These are phyloP conservation scores for Tolypocladium cylindrosporum DNA, from an alignment of 2,329 filamentous ascomycete species.

Conservation along the genomic window DNA sequence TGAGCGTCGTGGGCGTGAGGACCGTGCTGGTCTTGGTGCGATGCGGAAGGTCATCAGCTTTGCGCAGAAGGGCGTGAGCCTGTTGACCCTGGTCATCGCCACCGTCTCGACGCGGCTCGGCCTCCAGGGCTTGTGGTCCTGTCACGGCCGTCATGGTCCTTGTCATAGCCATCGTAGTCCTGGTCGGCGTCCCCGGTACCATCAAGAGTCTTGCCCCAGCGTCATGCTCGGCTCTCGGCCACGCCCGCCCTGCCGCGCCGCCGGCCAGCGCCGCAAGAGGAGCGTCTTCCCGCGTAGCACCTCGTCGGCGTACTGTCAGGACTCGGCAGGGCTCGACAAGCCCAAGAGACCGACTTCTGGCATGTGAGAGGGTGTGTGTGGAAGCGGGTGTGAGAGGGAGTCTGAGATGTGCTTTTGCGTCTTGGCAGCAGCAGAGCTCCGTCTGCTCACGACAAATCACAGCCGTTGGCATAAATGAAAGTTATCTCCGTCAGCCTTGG, in stretches of 20 bases:
- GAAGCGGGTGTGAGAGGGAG: conserved; percentile 1
- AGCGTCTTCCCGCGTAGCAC: conserved; percentile 14
- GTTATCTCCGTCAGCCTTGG: background rate
- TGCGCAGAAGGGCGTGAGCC: conserved; percentile 31
- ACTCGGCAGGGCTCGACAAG: background rate
- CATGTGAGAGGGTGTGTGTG: background rate
- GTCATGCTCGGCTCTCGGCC: no score
- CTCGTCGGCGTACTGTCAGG: background rate
- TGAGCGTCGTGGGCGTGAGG: conserved; percentile 42
- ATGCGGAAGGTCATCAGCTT: conserved; percentile 41
- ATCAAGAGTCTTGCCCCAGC: background rate
- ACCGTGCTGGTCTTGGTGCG: conserved; percentile 42
- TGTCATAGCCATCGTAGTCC: background rate
- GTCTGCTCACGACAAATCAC: background rate
- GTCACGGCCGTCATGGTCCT: background rate
- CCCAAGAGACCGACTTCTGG: background rate
- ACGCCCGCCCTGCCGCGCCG: conserved; percentile 8
- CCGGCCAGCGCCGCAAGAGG: conserved; percentile 12
- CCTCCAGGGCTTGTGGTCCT: background rate
- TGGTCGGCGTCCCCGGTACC: background rate
- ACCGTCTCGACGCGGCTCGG: conserved; percentile 12
- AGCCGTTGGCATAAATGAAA: background rate
- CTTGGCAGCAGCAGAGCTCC: background rate
- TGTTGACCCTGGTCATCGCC: conserved; percentile 21
- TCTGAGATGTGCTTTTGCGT: background rate